These are phyloP conservation scores for Teratosphaeria destructans DNA, from an alignment of 2,329 filamentous ascomycete genomes.

Conservation along the genomic window DNA sequence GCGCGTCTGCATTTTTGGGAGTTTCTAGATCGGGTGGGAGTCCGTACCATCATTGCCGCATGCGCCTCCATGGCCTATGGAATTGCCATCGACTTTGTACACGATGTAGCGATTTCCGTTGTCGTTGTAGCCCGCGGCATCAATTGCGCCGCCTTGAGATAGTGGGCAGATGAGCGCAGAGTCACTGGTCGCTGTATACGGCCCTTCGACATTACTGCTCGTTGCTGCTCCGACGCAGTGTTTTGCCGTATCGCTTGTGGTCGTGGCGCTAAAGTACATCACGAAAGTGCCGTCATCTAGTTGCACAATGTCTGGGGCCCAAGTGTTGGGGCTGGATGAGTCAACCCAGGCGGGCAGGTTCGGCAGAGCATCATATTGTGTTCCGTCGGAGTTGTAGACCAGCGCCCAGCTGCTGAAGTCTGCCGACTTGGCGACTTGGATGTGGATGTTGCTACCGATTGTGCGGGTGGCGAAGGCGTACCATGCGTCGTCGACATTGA, in stretches of 20 bases:
- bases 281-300: slow-evolving; percentile 25
- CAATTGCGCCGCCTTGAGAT: slow-evolving; percentile 21
- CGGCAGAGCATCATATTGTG: slow-evolving; percentile 44
- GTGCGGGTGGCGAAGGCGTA: slow-evolving; percentile 44
- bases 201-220: slow-evolving; percentile 14
- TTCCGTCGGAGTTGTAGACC: slow-evolving; percentile 31
- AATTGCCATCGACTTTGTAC: slow-evolving; percentile 24
- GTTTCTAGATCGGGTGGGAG: not conserved
- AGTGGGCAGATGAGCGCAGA: slow-evolving; percentile 19
- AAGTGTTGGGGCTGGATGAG: slow-evolving; percentile 41
- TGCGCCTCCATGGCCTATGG: slow-evolving; percentile 17
- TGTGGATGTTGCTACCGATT: slow-evolving; percentile 36
- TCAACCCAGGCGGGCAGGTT: slow-evolving; percentile 41
- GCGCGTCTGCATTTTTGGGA: not conserved
- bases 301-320: slow-evolving; percentile 51
- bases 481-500: slow-evolving; percentile 42
- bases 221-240: slow-evolving; percentile 24
- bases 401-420: slow-evolving; percentile 41
- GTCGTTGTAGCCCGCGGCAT: slow-evolving; percentile 20
- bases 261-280: slow-evolving; percentile 23
- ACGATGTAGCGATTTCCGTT: slow-evolving; percentile 19
- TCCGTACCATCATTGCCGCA: slow-evolving; percentile 16
- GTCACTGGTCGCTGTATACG: slow-evolving; percentile 13
- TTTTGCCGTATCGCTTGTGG: slow-evolving; percentile 11
- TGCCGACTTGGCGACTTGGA: slow-evolving; percentile 44